Conservation (phyloP, 257 asterid genomes). For the Nicotiana noctiflora region DNA sequence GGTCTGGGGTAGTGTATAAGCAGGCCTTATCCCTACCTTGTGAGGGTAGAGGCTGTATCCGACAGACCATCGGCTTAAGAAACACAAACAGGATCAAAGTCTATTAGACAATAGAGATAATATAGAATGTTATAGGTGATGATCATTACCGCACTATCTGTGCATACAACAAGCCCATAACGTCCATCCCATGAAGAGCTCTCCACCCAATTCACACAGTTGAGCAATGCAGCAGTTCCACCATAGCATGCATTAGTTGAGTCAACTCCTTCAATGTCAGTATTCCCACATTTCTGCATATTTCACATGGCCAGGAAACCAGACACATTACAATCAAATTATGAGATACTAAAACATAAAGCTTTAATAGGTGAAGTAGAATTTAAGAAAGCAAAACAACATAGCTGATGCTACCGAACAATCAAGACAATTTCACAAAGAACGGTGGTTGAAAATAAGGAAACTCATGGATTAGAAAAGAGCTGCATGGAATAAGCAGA, state of each 20-base stretch:
- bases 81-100: not conserved
- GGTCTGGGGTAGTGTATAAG: too few relatives aligned
- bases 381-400: not conserved
- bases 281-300: slow-evolving; percentile 73
- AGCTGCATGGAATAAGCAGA: not conserved
- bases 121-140: slow-evolving; percentile 9
- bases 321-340: not conserved
- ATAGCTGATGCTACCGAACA: not conserved
- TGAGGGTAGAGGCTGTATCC: too few relatives aligned
- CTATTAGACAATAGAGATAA: not conserved
- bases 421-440: not conserved
- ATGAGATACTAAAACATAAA: not conserved
- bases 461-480: not conserved
- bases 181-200: slow-evolving; percentile 99
- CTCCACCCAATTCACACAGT: slow-evolving; percentile 98
- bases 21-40: too few relatives aligned
- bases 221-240: slow-evolving; percentile 93
- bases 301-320: slow-evolving; percentile 13
- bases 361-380: not conserved
- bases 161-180: slow-evolving; percentile 97
- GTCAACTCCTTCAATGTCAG: slow-evolving; percentile 98
- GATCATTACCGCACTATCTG: slow-evolving; percentile 92
- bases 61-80: too few relatives aligned
- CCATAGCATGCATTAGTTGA: slow-evolving; percentile 98
- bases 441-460: not conserved